Evolutionary conservation across 2,329 filamentous ascomycete species (phyloP).

Genomic region (Pestalotiopsis sp.): DNA sequence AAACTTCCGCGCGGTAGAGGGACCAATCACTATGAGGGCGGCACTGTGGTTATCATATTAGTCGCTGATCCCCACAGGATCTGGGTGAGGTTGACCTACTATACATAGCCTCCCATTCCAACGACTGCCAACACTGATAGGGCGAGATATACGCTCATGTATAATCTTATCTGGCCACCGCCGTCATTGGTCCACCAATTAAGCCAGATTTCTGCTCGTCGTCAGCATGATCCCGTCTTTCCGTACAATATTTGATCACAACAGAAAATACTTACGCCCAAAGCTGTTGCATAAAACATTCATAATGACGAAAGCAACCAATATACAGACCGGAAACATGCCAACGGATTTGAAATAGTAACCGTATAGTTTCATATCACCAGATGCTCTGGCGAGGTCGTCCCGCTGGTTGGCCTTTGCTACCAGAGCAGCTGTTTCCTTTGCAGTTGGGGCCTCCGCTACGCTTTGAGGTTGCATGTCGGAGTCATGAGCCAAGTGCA

Average conservation of each 20-base stretch:
- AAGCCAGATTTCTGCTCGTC: constrained; percentile 42
- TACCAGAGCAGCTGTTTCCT: neutral
- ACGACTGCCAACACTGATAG: constrained; percentile 24
- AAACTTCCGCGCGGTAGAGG: neutral
- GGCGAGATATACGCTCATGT: constrained; percentile 35
- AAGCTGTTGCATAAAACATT: constrained; percentile 1
- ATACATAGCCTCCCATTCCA: constrained; percentile 22
- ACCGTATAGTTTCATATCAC: neutral
- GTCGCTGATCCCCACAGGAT: neutral
- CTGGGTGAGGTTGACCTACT: constrained; percentile 15
- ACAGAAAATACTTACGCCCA: neutral
- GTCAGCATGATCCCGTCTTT: neutral
- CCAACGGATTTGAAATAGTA: neutral
- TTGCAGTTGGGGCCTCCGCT: neutral
- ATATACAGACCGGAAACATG: too few species aligned
- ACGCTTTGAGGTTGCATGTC: neutral
- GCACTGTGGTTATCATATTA: neutral
- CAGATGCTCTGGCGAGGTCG: neutral
- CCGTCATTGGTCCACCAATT: constrained; percentile 48
- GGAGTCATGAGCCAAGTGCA: neutral
- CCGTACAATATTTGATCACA: neutral
- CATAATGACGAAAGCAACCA: neutral
- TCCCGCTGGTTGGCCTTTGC: neutral
- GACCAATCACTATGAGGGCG: constrained; percentile 3
- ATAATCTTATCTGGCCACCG: constrained; percentile 30